Percentiles rank a stretch among this genome's conserved stretches.
Conservation (phyloP, 2,329 filamentous ascomycete genomes). For the Ceratocystis huliohia region DNA sequence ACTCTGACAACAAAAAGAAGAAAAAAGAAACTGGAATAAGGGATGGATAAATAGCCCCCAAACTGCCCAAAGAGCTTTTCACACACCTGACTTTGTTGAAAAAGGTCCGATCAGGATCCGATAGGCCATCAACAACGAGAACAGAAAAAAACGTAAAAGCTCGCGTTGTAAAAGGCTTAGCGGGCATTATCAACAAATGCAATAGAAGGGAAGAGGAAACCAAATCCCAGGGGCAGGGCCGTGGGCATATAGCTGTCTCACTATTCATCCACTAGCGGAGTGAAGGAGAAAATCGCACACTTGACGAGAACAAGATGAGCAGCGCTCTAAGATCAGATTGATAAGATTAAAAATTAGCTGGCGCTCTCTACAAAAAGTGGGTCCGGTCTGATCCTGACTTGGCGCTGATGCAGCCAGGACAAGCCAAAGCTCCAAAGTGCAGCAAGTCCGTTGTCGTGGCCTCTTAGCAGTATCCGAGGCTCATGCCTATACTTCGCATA, state of each 20-base stretch:
- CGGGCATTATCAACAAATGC: background rate
- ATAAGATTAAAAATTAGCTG: conserved; percentile 31
- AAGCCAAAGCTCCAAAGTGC: background rate
- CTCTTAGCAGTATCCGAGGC: too few relatives aligned
- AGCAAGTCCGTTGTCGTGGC: background rate
- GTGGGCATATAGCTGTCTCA: too few relatives aligned
- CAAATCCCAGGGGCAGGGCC: background rate
- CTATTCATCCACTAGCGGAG: background rate
- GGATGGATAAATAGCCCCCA: background rate
- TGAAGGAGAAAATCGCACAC: background rate
- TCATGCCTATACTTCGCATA: too few relatives aligned
- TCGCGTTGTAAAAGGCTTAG: background rate
- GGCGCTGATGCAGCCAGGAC: background rate
- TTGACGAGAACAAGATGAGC: conserved; percentile 14
- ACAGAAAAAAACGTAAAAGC: background rate
- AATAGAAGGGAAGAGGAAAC: background rate
- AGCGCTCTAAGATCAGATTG: conserved; percentile 31
- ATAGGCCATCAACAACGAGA: conserved; percentile 5
- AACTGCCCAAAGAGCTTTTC: background rate
- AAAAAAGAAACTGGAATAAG: background rate
- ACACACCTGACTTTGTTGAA: background rate
- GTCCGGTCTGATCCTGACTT: background rate
- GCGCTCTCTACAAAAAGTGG: background rate
- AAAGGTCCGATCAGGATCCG: conserved; percentile 18
- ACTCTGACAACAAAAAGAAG: background rate